A percentile compares a stretch with the other conserved stretches of the same genome.
phyloP scores from a whole-genome alignment of 1,139 yeast genomes.

The Pneumocystis sp. region DNA sequence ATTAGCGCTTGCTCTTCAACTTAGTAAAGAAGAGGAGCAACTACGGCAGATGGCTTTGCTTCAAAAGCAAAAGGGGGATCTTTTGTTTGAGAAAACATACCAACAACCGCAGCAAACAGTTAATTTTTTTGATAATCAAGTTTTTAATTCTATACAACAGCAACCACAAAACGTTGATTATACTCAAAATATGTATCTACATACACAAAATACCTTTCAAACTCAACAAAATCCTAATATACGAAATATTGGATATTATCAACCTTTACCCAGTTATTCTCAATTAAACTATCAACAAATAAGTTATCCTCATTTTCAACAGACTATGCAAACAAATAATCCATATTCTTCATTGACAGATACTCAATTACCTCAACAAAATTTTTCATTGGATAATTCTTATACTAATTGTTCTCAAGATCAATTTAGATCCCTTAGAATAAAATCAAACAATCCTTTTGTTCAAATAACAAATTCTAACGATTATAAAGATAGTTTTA shows the following conservation, averaged over 20 bases:
- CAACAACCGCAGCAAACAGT: conserved; percentile 28
- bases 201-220: conserved; percentile 18
- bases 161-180: conserved; percentile 14
- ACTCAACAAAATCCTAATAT: neutral
- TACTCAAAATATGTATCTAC: conserved; percentile 13
- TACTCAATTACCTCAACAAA: conserved; percentile 21
- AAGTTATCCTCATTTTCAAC: conserved; percentile 37
- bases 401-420: conserved; percentile 1
- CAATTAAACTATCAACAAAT: conserved; percentile 28
- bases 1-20: conserved; percentile 61
- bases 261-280: conserved; percentile 28
- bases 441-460: conserved; percentile 86
- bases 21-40: conserved; percentile 77
- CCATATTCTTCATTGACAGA: conserved; percentile 54
- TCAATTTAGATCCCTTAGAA: conserved; percentile 43
- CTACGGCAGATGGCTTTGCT: conserved; percentile 20
- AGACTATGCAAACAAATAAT: conserved; percentile 52
- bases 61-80: conserved; percentile 23
- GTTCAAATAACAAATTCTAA: conserved; percentile 31
- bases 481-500: conserved; percentile 2
- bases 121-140: conserved; percentile 72
- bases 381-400: neutral
- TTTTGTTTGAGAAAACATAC: conserved; percentile 19
- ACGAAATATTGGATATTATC: conserved; percentile 18
- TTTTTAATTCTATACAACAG: conserved; percentile 25